Base-by-base conservation (phyloP, 768 basidiomycete species). In the Tricholoma hemisulphureum region DNA sequence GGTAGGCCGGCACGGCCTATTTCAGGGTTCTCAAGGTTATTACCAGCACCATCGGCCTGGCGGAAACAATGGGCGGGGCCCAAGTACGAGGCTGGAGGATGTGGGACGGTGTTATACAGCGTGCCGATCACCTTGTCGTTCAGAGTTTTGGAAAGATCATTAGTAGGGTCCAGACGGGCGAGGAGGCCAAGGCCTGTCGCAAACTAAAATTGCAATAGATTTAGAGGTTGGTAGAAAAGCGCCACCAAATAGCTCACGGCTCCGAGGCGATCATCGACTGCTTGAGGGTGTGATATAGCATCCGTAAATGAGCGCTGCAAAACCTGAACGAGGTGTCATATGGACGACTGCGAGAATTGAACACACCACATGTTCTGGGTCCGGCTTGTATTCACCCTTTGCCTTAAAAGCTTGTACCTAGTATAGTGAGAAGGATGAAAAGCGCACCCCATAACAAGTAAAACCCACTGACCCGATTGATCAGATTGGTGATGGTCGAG, bases 81-180 rank as follows among this genome's bases (percentile, higher is more conserved):
- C 35, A 76, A 61, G 54, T 66, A 71, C 0, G 76, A 67, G 13
- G 70, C 73, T 8, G 73, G 73, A 31, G 73, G 71, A 23, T 87
- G 86, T 35, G 86, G 85, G 14, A 85, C 75, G 14, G 88, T 80
- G 66, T 86, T 84, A 66, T 84, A 83, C 6, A 78, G 71, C 60
- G 79, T 59, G 71, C 73, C 76, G 58, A 80, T 64, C 1, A 62
- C 64, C 4, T 63, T 61, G 41, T 70, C 64, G 32, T 66, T 65
- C 46, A 70, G 46, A 20, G 61, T 59, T 57, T 64, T 67, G 4
- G 63, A 56, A 6, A 66, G 45, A 45, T 61, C 58, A 35, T 24
- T 55, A 28, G 58, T 37, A 10, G 71, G 63, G 46, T 67, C 60
- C 0, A 73, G 50, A 16, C 61, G 55, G 9, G 73, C 69, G 7